A percentile compares a stretch with the other conserved stretches of the same genome.
These are phyloP conservation scores for Pichia exigua DNA, from an alignment of 805 yeast genomes.

Conservation along the genomic window DNA sequence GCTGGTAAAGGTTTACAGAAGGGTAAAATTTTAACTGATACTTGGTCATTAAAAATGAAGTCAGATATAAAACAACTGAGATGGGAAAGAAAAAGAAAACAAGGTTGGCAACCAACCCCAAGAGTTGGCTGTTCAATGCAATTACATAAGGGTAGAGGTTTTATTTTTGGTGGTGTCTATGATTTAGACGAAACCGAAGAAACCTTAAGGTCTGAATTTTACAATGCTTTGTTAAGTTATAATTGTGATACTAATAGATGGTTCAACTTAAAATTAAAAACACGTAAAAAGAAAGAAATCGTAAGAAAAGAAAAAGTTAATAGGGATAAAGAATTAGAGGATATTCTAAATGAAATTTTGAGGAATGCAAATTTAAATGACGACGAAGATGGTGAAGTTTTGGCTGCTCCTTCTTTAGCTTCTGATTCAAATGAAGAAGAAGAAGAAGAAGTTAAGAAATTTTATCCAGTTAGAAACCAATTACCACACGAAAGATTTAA, in stretches of 20 bases:
- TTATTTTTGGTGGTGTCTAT: constrained; percentile 91
- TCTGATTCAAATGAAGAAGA: constrained; percentile 32
- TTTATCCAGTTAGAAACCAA: constrained; percentile 47
- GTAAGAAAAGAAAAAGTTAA: constrained; percentile 37
- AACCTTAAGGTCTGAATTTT: constrained; percentile 75
- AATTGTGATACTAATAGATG: constrained; percentile 84
- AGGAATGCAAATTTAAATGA: constrained; percentile 66
- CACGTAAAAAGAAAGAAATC: constrained; percentile 45
- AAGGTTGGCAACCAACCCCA: constrained; percentile 85
- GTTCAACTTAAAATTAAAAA: constrained; percentile 63
- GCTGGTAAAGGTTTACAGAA: constrained; percentile 82
- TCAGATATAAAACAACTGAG: constrained; percentile 66
- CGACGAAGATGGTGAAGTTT: constrained; percentile 24
- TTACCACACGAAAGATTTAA: constrained; percentile 89
- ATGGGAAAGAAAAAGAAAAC: constrained; percentile 87
- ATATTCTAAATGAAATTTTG: constrained; percentile 63
- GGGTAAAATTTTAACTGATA: constrained; percentile 81
- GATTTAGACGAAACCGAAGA: constrained; percentile 96
- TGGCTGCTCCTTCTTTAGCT: constrained; percentile 28
- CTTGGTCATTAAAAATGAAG: constrained; percentile 85
- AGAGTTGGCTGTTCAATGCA: constrained; percentile 93
- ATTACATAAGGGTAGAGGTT: constrained; percentile 83
- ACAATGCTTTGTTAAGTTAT: constrained; percentile 71
- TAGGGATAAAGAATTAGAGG: constrained; percentile 77
- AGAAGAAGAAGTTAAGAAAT: constrained; percentile 29